Evolutionary conservation across 306 rosid species (phyloP).

Genomic region (Begonia peltatifolia): DNA sequence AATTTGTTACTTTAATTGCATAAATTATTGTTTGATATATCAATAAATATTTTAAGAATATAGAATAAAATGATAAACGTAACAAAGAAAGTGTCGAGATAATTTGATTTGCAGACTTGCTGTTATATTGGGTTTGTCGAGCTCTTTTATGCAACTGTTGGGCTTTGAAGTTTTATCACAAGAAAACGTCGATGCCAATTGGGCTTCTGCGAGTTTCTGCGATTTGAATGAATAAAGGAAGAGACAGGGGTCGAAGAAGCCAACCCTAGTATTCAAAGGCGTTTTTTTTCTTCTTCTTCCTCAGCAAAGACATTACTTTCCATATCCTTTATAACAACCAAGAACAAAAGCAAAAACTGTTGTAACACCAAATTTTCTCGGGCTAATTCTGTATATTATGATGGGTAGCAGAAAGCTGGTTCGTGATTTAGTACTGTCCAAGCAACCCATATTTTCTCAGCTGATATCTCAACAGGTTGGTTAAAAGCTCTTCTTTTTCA

Average conservation of each 20-base stretch:
- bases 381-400: background rate
- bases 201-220: no score
- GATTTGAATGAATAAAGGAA: no score
- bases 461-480: constrained; percentile 31
- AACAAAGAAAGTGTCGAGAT: no score
- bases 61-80: no score
- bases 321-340: background rate
- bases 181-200: no score
- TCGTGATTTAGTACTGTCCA: constrained; percentile 54
- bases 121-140: no score
- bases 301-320: background rate
- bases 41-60: no score
- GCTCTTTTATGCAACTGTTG: no score
- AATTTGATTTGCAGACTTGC: no score
- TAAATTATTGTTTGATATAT: no score
- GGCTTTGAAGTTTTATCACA: no score
- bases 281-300: background rate
- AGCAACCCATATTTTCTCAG: constrained; percentile 28
- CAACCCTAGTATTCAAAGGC: background rate
- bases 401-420: constrained; percentile 59
- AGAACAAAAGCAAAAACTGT: background rate
- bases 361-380: background rate
- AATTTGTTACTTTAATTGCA: no score
- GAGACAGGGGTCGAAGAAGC: background rate
- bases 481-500: background rate